Base-by-base conservation (phyloP, 345 rosid species). In the Citrus glauca region DNA sequence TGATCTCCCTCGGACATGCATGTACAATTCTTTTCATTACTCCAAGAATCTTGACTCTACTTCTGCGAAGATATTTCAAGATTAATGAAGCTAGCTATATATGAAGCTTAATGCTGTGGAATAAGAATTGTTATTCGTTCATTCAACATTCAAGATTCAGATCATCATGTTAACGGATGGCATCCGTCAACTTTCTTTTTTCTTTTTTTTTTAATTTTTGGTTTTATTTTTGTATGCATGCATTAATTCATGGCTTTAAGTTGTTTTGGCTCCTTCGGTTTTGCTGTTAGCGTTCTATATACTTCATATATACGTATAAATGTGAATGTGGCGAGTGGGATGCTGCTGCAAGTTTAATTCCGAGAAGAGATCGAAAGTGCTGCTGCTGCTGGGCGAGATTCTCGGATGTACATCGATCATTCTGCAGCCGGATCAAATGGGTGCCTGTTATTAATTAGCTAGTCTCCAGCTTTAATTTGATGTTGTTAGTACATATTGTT, bases 1-100 rank as follows among this genome's bases (percentile, higher is more conserved):
- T 65, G 87, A 85, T 56, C 95, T 89, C 57, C 93, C 95, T 17
- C 92, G 84, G 70, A 87, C 93, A 24, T 89, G 65, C 82, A 86
- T 86, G 91, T 89, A 88, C 79, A 78, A 76, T 69, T 83, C 91
- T 57, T 79, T 81, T 61, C 77, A 80, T 22, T 80, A 83, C 83
- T 72, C 87, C 87, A 84, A 88, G 88, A 91, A 81, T 69, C 83
- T 87, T 57, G 88, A 84, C 17, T 42, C 59, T 6, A 53, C 57
- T 53, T 17, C 57, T 32, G 75, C 78, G 27, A 56, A 24, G n/a
- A 50, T 55, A 42, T 59, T 33, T 57, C 32, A 55, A 14, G 42
- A 66, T 48, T 3, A 45, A 45, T 13, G 50, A 45, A 45, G 50
- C 4, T 13, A 11, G 50, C 50, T 45, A 1, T 45, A 42, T 11